Percentiles rank a stretch among this genome's conserved stretches.
Conservation (phyloP, 1,284 basidiomycete genomes). For the Tylopilus sp. region DNA sequence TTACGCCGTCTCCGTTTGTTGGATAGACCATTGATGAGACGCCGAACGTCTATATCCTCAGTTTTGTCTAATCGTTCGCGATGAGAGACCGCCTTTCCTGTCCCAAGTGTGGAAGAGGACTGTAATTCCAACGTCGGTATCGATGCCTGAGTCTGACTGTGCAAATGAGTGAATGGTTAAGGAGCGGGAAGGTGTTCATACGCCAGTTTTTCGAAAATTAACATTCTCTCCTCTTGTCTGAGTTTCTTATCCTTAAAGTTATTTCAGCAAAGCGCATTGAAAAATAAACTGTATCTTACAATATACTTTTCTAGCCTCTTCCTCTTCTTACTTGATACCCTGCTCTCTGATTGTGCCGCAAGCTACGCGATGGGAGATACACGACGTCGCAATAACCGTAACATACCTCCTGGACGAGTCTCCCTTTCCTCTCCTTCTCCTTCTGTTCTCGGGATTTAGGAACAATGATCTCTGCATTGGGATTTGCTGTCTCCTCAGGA, state of each 20-base stretch:
- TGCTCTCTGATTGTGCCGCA: constrained; percentile 58
- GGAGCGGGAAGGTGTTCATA: constrained; percentile 35
- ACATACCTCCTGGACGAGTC: constrained; percentile 58
- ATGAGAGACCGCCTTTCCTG: constrained; percentile 57
- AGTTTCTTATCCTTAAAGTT: constrained; percentile 71
- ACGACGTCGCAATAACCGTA: not conserved
- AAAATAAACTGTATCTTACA: constrained; percentile 38
- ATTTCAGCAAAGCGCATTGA: not conserved
- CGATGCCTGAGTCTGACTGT: constrained; percentile 69
- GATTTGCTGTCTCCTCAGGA: constrained; percentile 34
- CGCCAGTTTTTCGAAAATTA: constrained; percentile 74
- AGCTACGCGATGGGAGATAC: constrained; percentile 35
- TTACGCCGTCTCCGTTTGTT: constrained; percentile 46
- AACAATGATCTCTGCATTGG: constrained; percentile 56
- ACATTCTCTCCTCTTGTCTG: constrained; percentile 73
- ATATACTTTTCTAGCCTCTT: constrained; percentile 82
- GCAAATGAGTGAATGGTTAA: constrained; percentile 21
- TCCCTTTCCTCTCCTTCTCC: constrained; percentile 55
- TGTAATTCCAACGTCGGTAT: constrained; percentile 57
- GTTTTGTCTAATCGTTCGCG: constrained; percentile 51
- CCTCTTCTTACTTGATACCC: constrained; percentile 74
- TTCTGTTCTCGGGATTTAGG: constrained; percentile 60
- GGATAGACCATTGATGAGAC: constrained; percentile 44
- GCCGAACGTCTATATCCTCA: constrained; percentile 59
- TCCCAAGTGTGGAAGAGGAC: constrained; percentile 75